Evolutionary conservation across 2,329 filamentous ascomycete genomes (phyloP).

Genomic region (Paraconiothyrium sp.): DNA sequence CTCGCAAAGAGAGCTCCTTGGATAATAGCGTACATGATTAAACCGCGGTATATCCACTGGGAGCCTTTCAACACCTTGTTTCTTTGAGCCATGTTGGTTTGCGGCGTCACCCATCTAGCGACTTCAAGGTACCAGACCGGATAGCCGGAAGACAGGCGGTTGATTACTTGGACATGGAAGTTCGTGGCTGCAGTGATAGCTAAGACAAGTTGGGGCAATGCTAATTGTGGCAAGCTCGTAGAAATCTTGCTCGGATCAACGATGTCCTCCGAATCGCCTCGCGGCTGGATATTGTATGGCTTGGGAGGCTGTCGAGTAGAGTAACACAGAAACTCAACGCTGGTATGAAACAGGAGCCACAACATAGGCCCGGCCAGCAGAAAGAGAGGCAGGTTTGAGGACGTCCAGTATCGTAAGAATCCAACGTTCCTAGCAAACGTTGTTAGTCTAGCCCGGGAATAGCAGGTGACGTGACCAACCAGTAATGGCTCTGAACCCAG

Average conservation of each 20-base stretch:
- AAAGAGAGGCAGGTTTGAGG: constrained; percentile 87
- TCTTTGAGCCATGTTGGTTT: background rate
- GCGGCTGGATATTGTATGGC: constrained; percentile 29
- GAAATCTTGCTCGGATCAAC: constrained; percentile 15
- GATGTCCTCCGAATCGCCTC: constrained; percentile 20
- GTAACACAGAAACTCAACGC: constrained; percentile 52
- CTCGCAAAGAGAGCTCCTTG: constrained; percentile 87
- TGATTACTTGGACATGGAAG: constrained; percentile 96
- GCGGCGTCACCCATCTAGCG: constrained; percentile 54
- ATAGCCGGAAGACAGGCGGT: constrained; percentile 85
- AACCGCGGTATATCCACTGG: constrained; percentile 53
- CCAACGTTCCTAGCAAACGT: constrained; percentile 77
- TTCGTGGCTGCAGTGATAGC: constrained; percentile 76
- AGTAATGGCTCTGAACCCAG: constrained; percentile 90
- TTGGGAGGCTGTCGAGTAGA: constrained; percentile 49
- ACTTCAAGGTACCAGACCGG: constrained; percentile 90
- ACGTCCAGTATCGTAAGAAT: constrained; percentile 88
- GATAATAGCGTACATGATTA: constrained; percentile 82
- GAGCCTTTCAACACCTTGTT: constrained; percentile 10
- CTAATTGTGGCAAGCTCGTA: constrained; percentile 59
- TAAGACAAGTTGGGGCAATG: constrained; percentile 76
- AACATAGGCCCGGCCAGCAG: constrained; percentile 83
- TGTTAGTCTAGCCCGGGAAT: constrained; percentile 17
- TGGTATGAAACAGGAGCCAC: constrained; percentile 70
- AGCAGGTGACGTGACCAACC: constrained; percentile 65